These are phyloP conservation scores for Chaetomium fimeti DNA, from an alignment of 495 filamentous ascomycete species.

Conservation along the genomic window DNA sequence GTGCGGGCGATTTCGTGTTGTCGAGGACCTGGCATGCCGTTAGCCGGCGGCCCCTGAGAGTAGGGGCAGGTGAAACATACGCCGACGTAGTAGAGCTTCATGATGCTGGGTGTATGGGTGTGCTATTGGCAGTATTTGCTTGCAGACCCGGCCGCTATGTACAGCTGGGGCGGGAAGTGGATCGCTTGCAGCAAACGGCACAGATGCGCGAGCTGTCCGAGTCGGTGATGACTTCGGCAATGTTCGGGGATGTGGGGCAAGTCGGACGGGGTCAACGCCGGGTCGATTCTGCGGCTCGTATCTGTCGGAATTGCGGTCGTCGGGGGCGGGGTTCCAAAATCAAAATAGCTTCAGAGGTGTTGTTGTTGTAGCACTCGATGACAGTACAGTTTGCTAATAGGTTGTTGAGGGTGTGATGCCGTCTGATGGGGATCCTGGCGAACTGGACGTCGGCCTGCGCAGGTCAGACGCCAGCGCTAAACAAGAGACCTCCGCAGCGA, in stretches of 20 bases:
- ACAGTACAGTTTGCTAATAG: background rate
- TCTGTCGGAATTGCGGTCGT: background rate
- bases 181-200: conserved; percentile 2
- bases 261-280: conserved; percentile 6
- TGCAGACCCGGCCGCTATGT: conserved; percentile 6
- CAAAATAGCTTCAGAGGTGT: background rate
- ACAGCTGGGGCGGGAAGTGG: conserved; percentile 6
- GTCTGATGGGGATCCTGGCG: conserved; percentile 1
- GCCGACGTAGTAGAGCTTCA: conserved; percentile 94
- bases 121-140: background rate
- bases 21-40: conserved; percentile 29
- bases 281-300: background rate
- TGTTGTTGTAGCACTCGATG: background rate
- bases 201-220: conserved; percentile 6
- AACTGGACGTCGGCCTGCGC: background rate
- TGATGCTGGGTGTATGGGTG: conserved; percentile 46
- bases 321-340: background rate
- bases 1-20: conserved; percentile 60
- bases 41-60: conserved; percentile 14
- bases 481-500: background rate
- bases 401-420: conserved; percentile 10
- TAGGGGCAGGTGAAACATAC: conserved; percentile 46
- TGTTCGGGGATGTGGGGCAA: conserved; percentile 21
- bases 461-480: background rate
- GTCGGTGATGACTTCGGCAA: conserved; percentile 12